Evolutionary conservation across 345 rosid genomes (phyloP).

Genomic region (Leavenworthia alabamica): DNA sequence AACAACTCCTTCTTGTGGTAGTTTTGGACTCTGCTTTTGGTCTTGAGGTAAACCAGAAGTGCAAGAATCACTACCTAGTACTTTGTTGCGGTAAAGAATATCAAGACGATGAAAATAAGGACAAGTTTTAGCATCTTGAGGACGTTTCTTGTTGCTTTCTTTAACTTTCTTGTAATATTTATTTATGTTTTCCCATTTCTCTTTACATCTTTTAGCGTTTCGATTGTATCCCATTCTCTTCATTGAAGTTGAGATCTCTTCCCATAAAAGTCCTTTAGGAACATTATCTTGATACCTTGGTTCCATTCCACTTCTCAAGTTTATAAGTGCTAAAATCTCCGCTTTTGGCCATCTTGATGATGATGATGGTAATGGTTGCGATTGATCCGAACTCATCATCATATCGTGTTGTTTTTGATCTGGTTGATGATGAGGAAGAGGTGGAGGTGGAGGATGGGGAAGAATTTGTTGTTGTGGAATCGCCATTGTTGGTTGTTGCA

Average conservation of each 20-base stretch:
- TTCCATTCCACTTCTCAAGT: conserved; percentile 57
- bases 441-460: conserved; percentile 20
- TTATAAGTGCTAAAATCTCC: conserved; percentile 65
- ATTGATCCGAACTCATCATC: conserved; percentile 33
- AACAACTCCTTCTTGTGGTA: conserved; percentile 31
- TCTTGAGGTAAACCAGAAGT: conserved; percentile 28
- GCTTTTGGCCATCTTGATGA: conserved; percentile 79
- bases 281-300: conserved; percentile 58
- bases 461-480: conserved; percentile 48
- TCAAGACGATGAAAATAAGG: conserved; percentile 84
- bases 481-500: conserved; percentile 38
- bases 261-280: conserved; percentile 81
- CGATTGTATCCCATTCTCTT: conserved; percentile 58
- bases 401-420: conserved; percentile 6
- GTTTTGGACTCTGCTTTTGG: conserved; percentile 20
- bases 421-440: conserved; percentile 1
- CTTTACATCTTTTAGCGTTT: conserved; percentile 72
- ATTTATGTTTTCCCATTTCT: conserved; percentile 92
- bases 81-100: conserved; percentile 56
- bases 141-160: conserved; percentile 73
- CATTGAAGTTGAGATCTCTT: conserved; percentile 67
- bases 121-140: conserved; percentile 85
- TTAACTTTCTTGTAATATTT: conserved; percentile 87
- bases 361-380: conserved; percentile 1
- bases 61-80: conserved; percentile 29